Base-by-base conservation (phyloP, 2,329 filamentous ascomycete genomes). In the Colletotrichum tabaci region DNA sequence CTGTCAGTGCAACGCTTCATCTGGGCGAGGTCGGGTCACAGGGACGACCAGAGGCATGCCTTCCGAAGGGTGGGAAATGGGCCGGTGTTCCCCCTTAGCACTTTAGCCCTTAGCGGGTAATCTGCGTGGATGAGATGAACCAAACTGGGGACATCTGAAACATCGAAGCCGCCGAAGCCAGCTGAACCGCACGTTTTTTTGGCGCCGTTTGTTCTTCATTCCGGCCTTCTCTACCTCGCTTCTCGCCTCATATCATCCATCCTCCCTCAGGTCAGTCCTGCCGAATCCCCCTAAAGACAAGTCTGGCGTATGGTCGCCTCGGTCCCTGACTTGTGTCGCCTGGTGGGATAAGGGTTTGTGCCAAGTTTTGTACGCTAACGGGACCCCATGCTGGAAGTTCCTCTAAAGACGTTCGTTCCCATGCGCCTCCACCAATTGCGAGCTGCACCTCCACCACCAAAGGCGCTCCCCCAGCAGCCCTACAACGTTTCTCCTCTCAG, bases 1-100 rank as follows among this genome's bases (percentile, higher is more conserved):
- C 68, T 12, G 42, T 12, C 62, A 26, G 47, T 71, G 47, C 62
- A 15, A 67, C 67, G 62, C 67, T 71, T 66, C 61, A 71, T 71
- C 62, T 71, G 67, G 47, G 57, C 52, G 16, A 15, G 49, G 63
- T 64, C 65, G 58, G 69, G 61, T 53, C 42, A 61, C 65, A 72
- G 65, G 52, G 38, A 46, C 65, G 38, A 55, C 26, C 58, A 72
- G 58, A 72, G 68, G 47, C 58, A 72, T 53, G n/a, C 53, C 38
- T 21, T 40, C 65, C 69, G 65, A 64, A n/a, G 38, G 21, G 62
- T n/a, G 52, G 66, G 53, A 58, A 50, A 26, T 13, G 7, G 38
- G 38, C 7, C 57, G 38, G 30, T 21, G 30, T 16, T 4, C n/a
- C n/a, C 55, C 38, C 55, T 42, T 44, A 15, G 35, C 1, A 38